Evolutionary conservation across 2,329 filamentous ascomycete genomes (phyloP).

Genomic region (Penicillium brasilianum): DNA sequence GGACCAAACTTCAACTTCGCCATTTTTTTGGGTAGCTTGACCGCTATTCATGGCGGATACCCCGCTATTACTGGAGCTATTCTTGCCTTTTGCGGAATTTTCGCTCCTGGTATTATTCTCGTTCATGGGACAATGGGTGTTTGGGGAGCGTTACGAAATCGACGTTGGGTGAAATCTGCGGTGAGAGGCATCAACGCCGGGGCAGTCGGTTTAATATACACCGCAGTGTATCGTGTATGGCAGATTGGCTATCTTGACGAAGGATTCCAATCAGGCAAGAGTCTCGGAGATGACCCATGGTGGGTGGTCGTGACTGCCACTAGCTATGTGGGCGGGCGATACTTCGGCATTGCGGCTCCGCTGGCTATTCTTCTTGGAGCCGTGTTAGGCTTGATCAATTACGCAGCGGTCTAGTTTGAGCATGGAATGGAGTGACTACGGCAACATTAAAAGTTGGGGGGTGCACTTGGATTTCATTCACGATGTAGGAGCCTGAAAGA

Average conservation of each 20-base stretch:
- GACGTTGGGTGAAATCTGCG: constrained; percentile 13
- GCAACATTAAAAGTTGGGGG: too few species aligned
- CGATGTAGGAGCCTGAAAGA: too few species aligned
- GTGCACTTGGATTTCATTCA: too few species aligned
- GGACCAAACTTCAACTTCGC: not conserved
- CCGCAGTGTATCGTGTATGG: constrained; percentile 10
- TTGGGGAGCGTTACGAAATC: constrained; percentile 10
- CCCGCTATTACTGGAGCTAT: not conserved
- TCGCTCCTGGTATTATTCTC: not conserved
- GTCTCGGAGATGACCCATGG: constrained; percentile 12
- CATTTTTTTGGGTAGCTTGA: not conserved
- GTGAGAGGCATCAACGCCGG: constrained; percentile 12
- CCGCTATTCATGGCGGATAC: not conserved
- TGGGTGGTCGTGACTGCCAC: constrained; percentile 14
- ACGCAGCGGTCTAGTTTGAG: not conserved
- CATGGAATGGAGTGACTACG: too few species aligned
- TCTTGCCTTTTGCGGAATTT: not conserved
- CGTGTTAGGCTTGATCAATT: constrained; percentile 8
- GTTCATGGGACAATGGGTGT: not conserved
- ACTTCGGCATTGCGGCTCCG: constrained; percentile 10
- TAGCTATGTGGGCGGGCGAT: constrained; percentile 14
- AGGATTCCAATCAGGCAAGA: constrained; percentile 13
- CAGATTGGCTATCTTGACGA: constrained; percentile 10
- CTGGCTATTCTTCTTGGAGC: constrained; percentile 12
- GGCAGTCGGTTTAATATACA: constrained; percentile 9